phyloP scores from a whole-genome alignment of 2,329 filamentous ascomycete genomes.

The Hirsutella minnesotensis region DNA sequence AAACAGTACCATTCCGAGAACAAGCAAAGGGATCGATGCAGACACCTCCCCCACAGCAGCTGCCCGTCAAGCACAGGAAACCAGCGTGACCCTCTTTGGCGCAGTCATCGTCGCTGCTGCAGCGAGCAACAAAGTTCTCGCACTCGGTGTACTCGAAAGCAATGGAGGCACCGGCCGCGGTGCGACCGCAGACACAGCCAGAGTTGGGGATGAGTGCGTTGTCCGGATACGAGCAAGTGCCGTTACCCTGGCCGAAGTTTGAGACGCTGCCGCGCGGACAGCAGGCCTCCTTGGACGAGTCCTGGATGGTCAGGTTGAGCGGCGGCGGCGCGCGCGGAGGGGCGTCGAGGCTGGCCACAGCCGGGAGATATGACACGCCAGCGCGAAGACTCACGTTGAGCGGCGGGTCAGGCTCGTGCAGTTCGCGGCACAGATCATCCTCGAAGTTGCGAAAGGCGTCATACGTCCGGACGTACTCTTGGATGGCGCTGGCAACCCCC shows the following conservation, averaged over 20 bases:
- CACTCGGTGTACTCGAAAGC: conserved; percentile 23
- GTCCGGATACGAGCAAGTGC: conserved; percentile 17
- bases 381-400: conserved; percentile 21
- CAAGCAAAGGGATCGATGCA: conserved; percentile 25
- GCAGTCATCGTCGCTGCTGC: conserved; percentile 16
- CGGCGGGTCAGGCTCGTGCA: conserved; percentile 18
- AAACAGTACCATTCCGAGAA: conserved; percentile 18
- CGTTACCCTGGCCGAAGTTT: conserved; percentile 5
- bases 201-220: conserved; percentile 17
- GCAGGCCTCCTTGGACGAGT: conserved; percentile 20
- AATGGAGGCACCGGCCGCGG: conserved; percentile 10
- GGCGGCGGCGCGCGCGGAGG: conserved; percentile 12
- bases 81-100: conserved; percentile 10
- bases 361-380: conserved; percentile 15
- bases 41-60: conserved; percentile 22
- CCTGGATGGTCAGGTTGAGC: conserved; percentile 22
- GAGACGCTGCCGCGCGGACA: conserved; percentile 16
- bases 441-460: conserved; percentile 15
- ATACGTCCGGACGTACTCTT: conserved; percentile 20
- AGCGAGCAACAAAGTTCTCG: conserved; percentile 17
- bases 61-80: conserved; percentile 21
- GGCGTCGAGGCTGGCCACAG: conserved; percentile 17
- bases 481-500: conserved; percentile 13
- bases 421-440: conserved; percentile 21
- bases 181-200: conserved; percentile 23